Base-by-base conservation (phyloP, 345 rosid genomes). In the Arabis alpina region DNA sequence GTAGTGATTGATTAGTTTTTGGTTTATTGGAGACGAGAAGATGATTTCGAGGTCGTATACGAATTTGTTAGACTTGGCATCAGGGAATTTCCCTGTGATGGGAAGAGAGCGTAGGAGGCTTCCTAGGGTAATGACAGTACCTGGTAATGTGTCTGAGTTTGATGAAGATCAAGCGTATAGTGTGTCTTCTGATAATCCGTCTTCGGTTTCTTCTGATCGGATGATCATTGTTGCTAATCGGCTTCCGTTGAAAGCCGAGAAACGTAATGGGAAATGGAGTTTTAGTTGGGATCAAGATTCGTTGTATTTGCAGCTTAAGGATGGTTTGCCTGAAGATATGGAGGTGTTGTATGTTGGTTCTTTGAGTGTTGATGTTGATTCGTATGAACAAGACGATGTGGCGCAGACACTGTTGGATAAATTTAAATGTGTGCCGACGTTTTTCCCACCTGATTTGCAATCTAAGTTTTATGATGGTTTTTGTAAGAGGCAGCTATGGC, bases 31-130 rank as follows among this genome's bases (percentile, higher is more conserved):
- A 54, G 77, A 54, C 68, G 68, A 8, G 48, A 72, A 71, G 74
- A 77, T 77, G 76, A 77, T 77, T 27, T 77, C 80, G 0, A 77
- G 80, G 72, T 77, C 80, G 23, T 77, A 77, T 28, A 77, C 80
- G 24, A 77, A 77, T 53, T 54, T 77, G 51, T 59, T 70, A 60
- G 80, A 77, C 73, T 30, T 77, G 58, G 76, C 76, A 13, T 70
- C 80, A 50, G 80, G 80, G 76, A 77, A 77, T 66, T 77, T 77
- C 68, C 80, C 80, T 59, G 80, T 71, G n/a, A 70, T 77, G 80
- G 80, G 76, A 58, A 70, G 80, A 59, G 80, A 70, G 19, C 72
- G 64, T 48, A 71, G 76, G 39, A 57, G 80, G 39, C 80, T 77
- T 54, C 80, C 80, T 14, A 65, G 80, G 42, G 68, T 52, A n/a